Percentiles rank a stretch among this genome's conserved stretches.
phyloP scores from a whole-genome alignment of 495 filamentous ascomycete genomes.

The Hyaloscypha hepaticicola region DNA sequence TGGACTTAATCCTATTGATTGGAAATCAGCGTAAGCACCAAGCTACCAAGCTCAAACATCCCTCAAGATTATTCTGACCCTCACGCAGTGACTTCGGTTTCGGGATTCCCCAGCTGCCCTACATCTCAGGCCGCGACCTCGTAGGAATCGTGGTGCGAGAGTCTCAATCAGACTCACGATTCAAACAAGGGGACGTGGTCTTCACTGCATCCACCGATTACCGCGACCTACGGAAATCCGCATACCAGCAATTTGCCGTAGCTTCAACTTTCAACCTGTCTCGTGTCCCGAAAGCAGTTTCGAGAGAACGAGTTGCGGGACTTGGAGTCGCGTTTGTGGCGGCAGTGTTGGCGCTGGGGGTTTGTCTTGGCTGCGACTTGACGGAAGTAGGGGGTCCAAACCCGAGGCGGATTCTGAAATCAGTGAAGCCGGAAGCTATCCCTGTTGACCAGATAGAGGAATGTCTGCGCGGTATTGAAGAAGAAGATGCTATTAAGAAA shows the following conservation, averaged over 20 bases:
- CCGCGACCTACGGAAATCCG: slow-evolving; percentile 64
- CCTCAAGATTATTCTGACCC: neutral
- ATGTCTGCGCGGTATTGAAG: slow-evolving; percentile 45
- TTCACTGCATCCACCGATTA: slow-evolving; percentile 61
- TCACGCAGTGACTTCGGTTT: slow-evolving; percentile 60
- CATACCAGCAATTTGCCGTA: slow-evolving; percentile 68
- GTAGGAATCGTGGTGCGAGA: slow-evolving; percentile 57
- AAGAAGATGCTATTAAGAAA: slow-evolving; percentile 42
- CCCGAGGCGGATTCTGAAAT: slow-evolving; percentile 44
- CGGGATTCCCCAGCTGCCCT: slow-evolving; percentile 61
- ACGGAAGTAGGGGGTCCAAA: slow-evolving; percentile 49
- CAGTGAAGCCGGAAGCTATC: slow-evolving; percentile 39
- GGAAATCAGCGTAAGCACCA: slow-evolving; percentile 63
- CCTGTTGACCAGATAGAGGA: slow-evolving; percentile 54
- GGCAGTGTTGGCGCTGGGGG: slow-evolving; percentile 55
- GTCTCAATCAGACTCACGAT: slow-evolving; percentile 40
- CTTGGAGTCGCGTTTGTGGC: slow-evolving; percentile 66
- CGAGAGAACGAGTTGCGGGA: slow-evolving; percentile 53
- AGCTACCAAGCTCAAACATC: neutral
- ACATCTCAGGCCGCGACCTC: slow-evolving; percentile 65
- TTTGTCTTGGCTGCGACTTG: slow-evolving; percentile 63
- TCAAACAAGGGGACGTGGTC: slow-evolving; percentile 54
- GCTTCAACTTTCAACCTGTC: slow-evolving; percentile 63
- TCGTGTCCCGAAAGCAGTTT: slow-evolving; percentile 48
- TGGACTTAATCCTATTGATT: slow-evolving; percentile 71